These are phyloP conservation scores for Leptomonas seymouri DNA, from an alignment of 208 protist genomes.

Conservation along the genomic window DNA sequence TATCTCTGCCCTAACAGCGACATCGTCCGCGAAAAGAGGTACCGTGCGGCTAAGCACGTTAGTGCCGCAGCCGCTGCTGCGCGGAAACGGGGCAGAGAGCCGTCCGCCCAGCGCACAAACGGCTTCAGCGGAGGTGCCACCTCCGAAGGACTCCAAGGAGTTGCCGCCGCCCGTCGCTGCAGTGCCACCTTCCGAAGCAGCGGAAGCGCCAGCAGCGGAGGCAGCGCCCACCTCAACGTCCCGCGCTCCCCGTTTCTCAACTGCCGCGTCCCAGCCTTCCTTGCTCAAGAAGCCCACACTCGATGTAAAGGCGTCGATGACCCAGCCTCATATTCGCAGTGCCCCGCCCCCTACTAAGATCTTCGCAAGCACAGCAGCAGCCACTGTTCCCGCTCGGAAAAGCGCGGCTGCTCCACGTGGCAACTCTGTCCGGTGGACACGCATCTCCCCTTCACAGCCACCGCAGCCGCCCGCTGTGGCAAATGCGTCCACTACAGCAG, in stretches of 20 bases:
- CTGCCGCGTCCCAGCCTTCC: background rate
- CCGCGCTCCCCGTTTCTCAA: background rate
- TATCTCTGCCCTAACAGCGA: background rate
- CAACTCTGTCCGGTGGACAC: background rate
- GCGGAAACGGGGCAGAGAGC: background rate
- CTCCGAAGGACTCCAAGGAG: background rate
- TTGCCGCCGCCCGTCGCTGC: background rate
- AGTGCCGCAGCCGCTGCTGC: constrained; percentile 16
- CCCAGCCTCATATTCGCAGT: constrained; percentile 8
- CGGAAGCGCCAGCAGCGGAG: background rate
- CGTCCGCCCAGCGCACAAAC: constrained; percentile 30
- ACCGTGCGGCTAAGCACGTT: constrained; percentile 8
- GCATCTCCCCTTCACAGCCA: background rate
- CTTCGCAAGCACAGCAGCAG: background rate
- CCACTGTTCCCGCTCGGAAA: background rate
- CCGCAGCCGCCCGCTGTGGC: constrained; percentile 1
- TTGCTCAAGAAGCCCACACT: background rate
- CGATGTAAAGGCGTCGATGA: constrained; percentile 8
- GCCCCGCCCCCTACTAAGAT: constrained; percentile 3
- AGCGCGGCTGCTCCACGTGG: background rate
- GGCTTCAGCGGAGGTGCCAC: constrained; percentile 21
- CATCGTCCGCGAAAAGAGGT: background rate
- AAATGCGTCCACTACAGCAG: constrained; percentile 2
- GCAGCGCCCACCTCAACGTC: background rate
- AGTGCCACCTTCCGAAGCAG: background rate